Evolutionary conservation across 441 rosid species (phyloP).

Genomic region (Gossypium davidsonii): DNA sequence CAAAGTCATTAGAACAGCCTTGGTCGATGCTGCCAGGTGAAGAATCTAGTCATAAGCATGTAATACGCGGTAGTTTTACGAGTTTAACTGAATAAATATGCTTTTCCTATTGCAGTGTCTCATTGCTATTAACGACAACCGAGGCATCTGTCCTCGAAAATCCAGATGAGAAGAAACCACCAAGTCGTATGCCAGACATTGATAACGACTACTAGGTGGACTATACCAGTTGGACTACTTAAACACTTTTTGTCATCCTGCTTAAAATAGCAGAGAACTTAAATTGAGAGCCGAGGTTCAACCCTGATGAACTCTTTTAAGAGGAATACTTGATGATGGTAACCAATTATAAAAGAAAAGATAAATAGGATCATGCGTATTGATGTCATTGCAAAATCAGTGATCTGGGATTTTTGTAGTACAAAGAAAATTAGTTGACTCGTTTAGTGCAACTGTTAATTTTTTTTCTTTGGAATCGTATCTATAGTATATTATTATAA

Average conservation of each 20-base stretch:
- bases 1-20: slow-evolving; percentile 80
- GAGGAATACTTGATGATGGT: background rate
- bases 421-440: background rate
- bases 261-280: slow-evolving; percentile 1
- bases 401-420: background rate
- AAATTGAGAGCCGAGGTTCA: background rate
- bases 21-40: slow-evolving; percentile 88
- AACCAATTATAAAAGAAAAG: background rate
- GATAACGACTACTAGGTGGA: slow-evolving; percentile 34
- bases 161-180: slow-evolving; percentile 40
- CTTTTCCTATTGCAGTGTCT: slow-evolving; percentile 44
- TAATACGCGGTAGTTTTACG: background rate
- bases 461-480: background rate
- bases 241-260: background rate
- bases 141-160: slow-evolving; percentile 64
- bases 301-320: background rate
- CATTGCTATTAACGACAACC: slow-evolving; percentile 79
- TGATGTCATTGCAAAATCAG: background rate
- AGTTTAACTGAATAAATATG: background rate
- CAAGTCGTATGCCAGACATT: slow-evolving; percentile 66
- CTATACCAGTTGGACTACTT: background rate
- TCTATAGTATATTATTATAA: background rate
- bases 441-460: background rate
- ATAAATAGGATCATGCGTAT: background rate
- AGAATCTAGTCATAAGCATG: background rate